Base-by-base conservation (phyloP, 2,329 filamentous ascomycete genomes). In the Microsporum ferrugineum region DNA sequence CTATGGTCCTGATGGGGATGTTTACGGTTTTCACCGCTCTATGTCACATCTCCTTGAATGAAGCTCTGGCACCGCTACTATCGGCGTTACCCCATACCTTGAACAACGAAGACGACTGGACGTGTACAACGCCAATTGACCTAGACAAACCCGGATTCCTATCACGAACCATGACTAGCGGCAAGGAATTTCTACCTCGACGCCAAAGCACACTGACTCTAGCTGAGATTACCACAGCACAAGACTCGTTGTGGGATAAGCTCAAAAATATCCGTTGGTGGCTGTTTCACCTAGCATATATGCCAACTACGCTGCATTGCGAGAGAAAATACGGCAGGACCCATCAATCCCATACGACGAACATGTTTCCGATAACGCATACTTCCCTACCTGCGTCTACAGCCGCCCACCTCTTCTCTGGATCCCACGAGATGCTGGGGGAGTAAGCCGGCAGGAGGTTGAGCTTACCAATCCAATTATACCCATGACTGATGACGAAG, bases 401-500 rank as follows among this genome's bases (percentile, higher is more conserved):
- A 80, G 82, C 62, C 66, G 78, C 58, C 76, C 81, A 2, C 88
- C 88, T 0, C 77, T 87, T 39, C 76, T 95, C 2, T 95, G 91
- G 91, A 88, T 96, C 60, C 89, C 91, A 0, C 79, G 83, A 62
- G 91, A 96, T 68, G 75, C 80, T 1, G 82, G 85, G 29, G 88
- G 89, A 2, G 82, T 95, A 41, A 89, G 86, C 60, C 80, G 79
- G 65, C 86, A 91, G 69, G 89, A 95, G 73, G 79, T 94, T 38
- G 78, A 79, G n/a, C 86, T 91, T 65, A 89, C 88, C 0, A 78
- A 79, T 66, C 80, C 81, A 64, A 78, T 86, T n/a, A 88, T 90
- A 43, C 83, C 83, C 0, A 92, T 92, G 59, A 92, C 88, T 0
- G 89, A 96, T 69, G 85, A 89, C 65, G 86, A 84, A 2, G 88